phyloP scores from a whole-genome alignment of 495 filamentous ascomycete genomes.

The Apodospora peruviana region DNA sequence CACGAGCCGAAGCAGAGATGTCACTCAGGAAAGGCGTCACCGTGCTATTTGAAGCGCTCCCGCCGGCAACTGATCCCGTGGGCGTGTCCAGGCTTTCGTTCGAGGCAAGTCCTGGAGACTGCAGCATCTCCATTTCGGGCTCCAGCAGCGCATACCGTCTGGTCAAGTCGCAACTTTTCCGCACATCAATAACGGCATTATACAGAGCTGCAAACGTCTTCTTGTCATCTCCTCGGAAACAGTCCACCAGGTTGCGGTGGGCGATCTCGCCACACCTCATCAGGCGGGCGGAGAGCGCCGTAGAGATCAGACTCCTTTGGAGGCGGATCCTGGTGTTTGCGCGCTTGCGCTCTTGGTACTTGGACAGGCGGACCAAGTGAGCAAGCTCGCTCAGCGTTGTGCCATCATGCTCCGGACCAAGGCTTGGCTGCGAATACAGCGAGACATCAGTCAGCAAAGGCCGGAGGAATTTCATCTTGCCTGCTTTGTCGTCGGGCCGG shows the following conservation, averaged over 20 bases:
- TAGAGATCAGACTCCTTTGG: conserved; percentile 62
- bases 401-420: conserved; percentile 42
- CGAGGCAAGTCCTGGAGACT: conserved; percentile 37
- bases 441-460: conserved; percentile 46
- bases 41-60: conserved; percentile 32
- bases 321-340: conserved; percentile 60
- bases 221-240: conserved; percentile 85
- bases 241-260: conserved; percentile 79
- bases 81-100: conserved; percentile 40
- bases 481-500: conserved; percentile 18
- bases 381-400: conserved; percentile 68
- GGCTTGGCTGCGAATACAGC: conserved; percentile 43
- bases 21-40: conserved; percentile 73
- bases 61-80: conserved; percentile 31
- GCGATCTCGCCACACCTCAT: conserved; percentile 71
- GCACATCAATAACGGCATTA: conserved; percentile 82
- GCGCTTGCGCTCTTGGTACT: conserved; percentile 69
- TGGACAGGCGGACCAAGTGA: conserved; percentile 62
- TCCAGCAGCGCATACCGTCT: conserved; percentile 63
- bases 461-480: conserved; percentile 29
- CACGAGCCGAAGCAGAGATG: conserved; percentile 67
- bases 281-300: conserved; percentile 73
- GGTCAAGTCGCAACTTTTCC: conserved; percentile 73
- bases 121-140: conserved; percentile 55
- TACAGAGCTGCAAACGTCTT: conserved; percentile 80